phyloP scores from a whole-genome alignment of 768 basidiomycete species.

The Hygrophoropsis aurantiaca region DNA sequence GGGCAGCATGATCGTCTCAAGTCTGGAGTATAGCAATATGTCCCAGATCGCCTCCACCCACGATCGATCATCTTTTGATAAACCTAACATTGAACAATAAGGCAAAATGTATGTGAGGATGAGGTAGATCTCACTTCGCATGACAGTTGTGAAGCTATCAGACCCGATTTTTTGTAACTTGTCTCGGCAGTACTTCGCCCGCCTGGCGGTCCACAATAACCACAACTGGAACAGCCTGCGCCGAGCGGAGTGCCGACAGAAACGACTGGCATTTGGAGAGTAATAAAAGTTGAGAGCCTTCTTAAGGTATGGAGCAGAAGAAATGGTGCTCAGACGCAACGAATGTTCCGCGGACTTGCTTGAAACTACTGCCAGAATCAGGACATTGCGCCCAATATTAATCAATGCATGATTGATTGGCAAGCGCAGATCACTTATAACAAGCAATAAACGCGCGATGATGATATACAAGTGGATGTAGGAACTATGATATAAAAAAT shows the following conservation, averaged over 20 bases:
- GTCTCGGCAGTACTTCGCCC: slow-evolving; percentile 39
- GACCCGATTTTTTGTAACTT: slow-evolving; percentile 46
- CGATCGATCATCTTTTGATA: slow-evolving; percentile 84
- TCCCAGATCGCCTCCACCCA: slow-evolving; percentile 83
- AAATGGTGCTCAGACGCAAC: too few species aligned
- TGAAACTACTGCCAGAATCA: too few species aligned
- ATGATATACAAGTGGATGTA: too few species aligned
- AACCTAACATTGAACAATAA: slow-evolving; percentile 38
- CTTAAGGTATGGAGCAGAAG: too few species aligned
- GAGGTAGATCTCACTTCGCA: slow-evolving; percentile 41
- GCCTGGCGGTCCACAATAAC: slow-evolving; percentile 66
- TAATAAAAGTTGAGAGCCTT: neutral
- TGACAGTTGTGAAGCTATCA: slow-evolving; percentile 51
- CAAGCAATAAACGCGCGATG: too few species aligned
- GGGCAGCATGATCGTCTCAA: slow-evolving; percentile 84
- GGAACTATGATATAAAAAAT: too few species aligned
- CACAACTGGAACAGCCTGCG: slow-evolving; percentile 47
- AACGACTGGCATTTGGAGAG: slow-evolving; percentile 20
- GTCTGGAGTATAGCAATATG: slow-evolving; percentile 87
- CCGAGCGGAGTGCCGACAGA: slow-evolving; percentile 28
- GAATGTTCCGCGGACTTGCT: too few species aligned
- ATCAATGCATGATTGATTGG: too few species aligned
- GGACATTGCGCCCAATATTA: too few species aligned
- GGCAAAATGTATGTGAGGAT: neutral
- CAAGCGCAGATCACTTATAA: too few species aligned